These are phyloP conservation scores for Linnemannia zychae DNA, from an alignment of 192 early-diverging fungal species.

Conservation along the genomic window DNA sequence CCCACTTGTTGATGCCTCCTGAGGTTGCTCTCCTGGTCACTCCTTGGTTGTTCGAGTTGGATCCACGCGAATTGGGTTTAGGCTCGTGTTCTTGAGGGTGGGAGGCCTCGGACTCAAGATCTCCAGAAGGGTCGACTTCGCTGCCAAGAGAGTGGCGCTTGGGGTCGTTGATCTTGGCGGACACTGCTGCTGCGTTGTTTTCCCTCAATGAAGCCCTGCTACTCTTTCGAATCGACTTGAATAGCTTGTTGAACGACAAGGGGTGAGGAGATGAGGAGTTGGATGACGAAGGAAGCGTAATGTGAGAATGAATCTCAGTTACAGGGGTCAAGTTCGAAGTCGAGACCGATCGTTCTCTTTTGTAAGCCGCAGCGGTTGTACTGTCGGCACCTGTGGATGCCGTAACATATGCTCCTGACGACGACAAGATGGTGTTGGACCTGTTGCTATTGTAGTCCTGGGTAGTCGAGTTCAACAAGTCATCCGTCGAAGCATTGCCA, in stretches of 20 bases:
- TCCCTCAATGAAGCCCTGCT: slow-evolving; percentile 36
- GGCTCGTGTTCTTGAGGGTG: neutral
- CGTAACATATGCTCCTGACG: slow-evolving; percentile 22
- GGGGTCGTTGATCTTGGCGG: neutral
- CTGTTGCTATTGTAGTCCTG: neutral
- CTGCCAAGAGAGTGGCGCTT: slow-evolving; percentile 35
- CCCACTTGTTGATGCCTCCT: slow-evolving; percentile 43
- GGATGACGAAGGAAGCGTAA: neutral
- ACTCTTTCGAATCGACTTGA: slow-evolving; percentile 47
- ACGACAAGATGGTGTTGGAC: slow-evolving; percentile 19
- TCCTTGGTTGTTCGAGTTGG: neutral
- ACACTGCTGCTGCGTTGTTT: neutral
- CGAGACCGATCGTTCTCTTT: slow-evolving; percentile 40
- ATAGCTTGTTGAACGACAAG: slow-evolving; percentile 43
- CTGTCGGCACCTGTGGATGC: neutral
- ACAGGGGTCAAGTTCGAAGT: slow-evolving; percentile 17
- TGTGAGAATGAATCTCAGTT: neutral
- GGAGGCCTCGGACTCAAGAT: slow-evolving; percentile 13
- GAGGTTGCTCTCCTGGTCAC: slow-evolving; percentile 1
- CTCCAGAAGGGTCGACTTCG: slow-evolving; percentile 20
- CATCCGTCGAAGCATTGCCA: slow-evolving; percentile 8
- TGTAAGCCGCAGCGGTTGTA: neutral
- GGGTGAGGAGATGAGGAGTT: slow-evolving; percentile 14
- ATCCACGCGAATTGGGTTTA: slow-evolving; percentile 23
- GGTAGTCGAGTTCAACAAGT: neutral